A percentile compares a stretch with the other conserved stretches of the same genome.
Evolutionary conservation across 2,329 filamentous ascomycete species (phyloP).

Genomic region (Hymenoscyphus infarciens): DNA sequence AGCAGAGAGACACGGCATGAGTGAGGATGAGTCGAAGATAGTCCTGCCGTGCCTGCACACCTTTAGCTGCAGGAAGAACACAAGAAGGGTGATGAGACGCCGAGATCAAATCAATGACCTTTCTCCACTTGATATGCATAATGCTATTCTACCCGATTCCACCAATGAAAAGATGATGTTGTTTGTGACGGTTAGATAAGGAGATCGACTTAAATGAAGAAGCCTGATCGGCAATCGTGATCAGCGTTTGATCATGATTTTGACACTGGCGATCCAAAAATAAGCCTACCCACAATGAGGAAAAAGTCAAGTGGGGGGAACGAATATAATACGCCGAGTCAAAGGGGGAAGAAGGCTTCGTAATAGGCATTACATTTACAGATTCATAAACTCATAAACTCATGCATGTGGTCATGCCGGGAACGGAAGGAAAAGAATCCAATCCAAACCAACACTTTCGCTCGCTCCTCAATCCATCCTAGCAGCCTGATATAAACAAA

Average conservation of each 20-base stretch:
- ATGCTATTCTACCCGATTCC: no score
- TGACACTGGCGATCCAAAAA: background rate
- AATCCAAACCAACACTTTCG: background rate
- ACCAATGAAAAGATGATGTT: background rate
- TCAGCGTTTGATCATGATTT: background rate
- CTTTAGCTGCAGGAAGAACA: no score
- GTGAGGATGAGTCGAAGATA: no score
- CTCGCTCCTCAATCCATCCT: background rate
- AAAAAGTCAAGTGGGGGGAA: background rate
- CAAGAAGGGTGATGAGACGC: no score
- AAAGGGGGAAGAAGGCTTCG: background rate
- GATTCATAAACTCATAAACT: constrained; percentile 12
- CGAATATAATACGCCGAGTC: background rate
- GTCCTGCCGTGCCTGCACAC: no score
- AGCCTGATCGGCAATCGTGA: background rate
- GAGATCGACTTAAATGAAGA: background rate
- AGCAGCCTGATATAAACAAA: background rate
- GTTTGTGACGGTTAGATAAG: background rate
- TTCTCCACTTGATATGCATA: no score
- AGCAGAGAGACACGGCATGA: no score
- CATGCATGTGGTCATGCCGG: constrained; percentile 5
- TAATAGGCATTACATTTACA: constrained; percentile 13
- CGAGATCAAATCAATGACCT: no score
- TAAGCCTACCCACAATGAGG: background rate
- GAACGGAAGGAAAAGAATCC: background rate